Base-by-base conservation (phyloP, 805 yeast species). In the Candida methanosorbosa region DNA sequence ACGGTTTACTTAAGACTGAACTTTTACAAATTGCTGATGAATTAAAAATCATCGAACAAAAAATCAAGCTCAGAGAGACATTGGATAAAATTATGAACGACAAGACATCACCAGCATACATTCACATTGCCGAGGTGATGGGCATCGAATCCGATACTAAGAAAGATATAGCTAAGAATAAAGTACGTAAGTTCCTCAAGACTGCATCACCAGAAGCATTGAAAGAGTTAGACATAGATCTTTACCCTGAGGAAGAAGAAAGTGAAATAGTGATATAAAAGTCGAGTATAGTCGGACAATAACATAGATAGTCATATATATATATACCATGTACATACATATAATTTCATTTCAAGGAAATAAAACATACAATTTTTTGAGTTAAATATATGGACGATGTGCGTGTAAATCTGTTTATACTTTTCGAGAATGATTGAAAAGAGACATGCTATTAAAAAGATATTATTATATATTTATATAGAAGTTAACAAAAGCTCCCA, bases 101-200 rank as follows among this genome's bases (percentile, higher is more conserved):
- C 4, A 20, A 56, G 34, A 36, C 44, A n/a, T 46, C 64, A 16
- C 64, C 50, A 22, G 54, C 54, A 24, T 64, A 66, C 20, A 53
- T 58, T 30, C 41, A 44, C 26, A 61, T 70, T 26, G 49, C 66
- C 18, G 37, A 42, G 24, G 52, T 50, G 27, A 47, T 64, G 33
- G 65, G 68, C 9, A 43, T 56, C 22, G 54, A 35, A 9, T 57
- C 65, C 22, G 69, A 72, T 7, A 57, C 61, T 42, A 70, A 72
- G 51, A 63, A 61, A 34, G 67, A 68, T 54, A 74, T 78, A 17
- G 75, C 68, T 51, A 84, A 82, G 63, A 87, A 87, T 56, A 57
- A 84, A 30, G 56, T 83, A 46, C 70, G 86, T 52, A 83, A 81
- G 57, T 78, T 69, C 53, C 37, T 59, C 12, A 50, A 50, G 18